phyloP scores from a whole-genome alignment of 106 monocot species.

The Ottelia alismoides region DNA sequence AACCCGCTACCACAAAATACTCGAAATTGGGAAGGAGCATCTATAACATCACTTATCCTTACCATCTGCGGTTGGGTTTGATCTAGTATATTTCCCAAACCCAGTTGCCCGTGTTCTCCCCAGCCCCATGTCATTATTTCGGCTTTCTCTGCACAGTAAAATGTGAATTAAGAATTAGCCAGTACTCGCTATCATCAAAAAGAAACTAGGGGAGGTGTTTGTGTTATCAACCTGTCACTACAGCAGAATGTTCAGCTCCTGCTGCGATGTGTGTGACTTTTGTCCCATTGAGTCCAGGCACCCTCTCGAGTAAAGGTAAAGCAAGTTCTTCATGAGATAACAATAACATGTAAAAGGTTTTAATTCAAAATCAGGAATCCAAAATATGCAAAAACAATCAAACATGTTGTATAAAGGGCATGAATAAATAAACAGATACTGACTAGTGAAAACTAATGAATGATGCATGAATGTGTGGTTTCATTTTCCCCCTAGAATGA shows the following conservation, averaged over 20 bases:
- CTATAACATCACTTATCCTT: constrained; percentile 3
- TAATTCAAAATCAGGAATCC: too few relatives aligned
- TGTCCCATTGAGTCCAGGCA: too few relatives aligned
- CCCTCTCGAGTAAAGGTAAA: too few relatives aligned
- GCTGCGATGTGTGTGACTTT: constrained; percentile 49
- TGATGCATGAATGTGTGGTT: too few relatives aligned
- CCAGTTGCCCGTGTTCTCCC: constrained; percentile 94
- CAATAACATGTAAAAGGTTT: too few relatives aligned
- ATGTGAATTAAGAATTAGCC: constrained; percentile 1
- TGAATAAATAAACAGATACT: too few relatives aligned
- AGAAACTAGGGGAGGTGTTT: not conserved
- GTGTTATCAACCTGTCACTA: constrained; percentile 41
- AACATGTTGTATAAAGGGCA: too few relatives aligned
- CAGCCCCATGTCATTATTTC: constrained; percentile 81
- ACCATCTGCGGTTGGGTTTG: constrained; percentile 42
- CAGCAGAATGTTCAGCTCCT: constrained; percentile 80
- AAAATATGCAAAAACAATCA: too few relatives aligned
- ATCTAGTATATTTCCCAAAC: constrained; percentile 52
- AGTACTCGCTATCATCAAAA: not conserved
- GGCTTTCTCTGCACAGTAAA: constrained; percentile 36
- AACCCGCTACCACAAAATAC: constrained; percentile 86
- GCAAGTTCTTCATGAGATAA: too few relatives aligned
- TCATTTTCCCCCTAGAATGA: too few relatives aligned
- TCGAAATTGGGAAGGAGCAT: constrained; percentile 2
- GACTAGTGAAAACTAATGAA: too few relatives aligned